phyloP scores from a whole-genome alignment of 352 stramenopile genomes.

The Pythium biforme region DNA sequence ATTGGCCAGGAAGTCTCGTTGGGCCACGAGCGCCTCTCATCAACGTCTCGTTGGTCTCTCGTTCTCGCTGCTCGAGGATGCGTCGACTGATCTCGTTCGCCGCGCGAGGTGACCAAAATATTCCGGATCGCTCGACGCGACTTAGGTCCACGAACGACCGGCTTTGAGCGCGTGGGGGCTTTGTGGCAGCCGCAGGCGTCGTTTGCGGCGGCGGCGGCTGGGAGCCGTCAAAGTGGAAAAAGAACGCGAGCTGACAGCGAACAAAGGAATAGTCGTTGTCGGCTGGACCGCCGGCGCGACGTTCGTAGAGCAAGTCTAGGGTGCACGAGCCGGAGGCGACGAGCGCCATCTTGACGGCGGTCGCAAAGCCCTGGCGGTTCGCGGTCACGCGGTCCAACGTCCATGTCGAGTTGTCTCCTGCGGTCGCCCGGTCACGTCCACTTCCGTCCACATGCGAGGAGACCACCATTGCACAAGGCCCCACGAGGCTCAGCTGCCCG shows the following conservation, averaged over 20 bases:
- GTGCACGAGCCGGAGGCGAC: constrained; percentile 33
- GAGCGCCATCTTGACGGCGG: constrained; percentile 46
- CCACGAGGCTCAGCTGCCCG: constrained; percentile 12
- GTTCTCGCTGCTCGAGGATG: constrained; percentile 1
- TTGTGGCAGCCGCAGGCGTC: not conserved
- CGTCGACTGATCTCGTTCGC: constrained; percentile 27
- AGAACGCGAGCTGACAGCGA: constrained; percentile 29
- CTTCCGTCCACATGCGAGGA: constrained; percentile 9
- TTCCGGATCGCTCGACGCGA: constrained; percentile 22
- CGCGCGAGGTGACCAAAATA: constrained; percentile 31
- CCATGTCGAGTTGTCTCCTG: constrained; percentile 7
- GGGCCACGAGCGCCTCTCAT: too few relatives aligned
- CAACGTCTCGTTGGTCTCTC: not conserved
- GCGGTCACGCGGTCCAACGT: constrained; percentile 26
- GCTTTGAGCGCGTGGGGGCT: not conserved
- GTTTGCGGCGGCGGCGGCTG: too few relatives aligned
- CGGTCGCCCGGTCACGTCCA: constrained; percentile 4
- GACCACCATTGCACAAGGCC: constrained; percentile 13
- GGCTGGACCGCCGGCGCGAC: not conserved
- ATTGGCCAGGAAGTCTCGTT: too few relatives aligned
- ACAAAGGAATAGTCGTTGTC: not conserved
- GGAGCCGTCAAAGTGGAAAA: constrained; percentile 42
- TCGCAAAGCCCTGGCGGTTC: constrained; percentile 42
- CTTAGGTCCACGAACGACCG: constrained; percentile 35
- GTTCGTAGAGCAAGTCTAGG: constrained; percentile 20